Conservation (phyloP, 495 filamentous ascomycete genomes). For the Monascus purpureus region DNA sequence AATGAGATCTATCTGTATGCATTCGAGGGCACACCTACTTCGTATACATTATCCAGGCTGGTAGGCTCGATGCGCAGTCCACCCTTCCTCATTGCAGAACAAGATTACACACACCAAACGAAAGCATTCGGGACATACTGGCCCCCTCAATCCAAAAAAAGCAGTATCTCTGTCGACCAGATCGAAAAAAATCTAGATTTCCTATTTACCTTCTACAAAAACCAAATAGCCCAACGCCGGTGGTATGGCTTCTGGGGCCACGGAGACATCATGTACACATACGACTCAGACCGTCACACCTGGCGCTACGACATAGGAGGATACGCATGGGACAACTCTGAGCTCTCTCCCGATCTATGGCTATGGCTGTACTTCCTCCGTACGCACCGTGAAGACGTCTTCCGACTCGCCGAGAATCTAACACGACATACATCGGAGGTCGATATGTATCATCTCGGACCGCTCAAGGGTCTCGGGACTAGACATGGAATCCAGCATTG, state of each 20-base stretch:
- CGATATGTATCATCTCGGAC: constrained; percentile 34
- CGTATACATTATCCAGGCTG: constrained; percentile 15
- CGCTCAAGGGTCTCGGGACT: constrained; percentile 33
- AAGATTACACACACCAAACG: constrained; percentile 24
- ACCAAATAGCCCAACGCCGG: constrained; percentile 26
- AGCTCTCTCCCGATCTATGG: constrained; percentile 37
- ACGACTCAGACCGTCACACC: constrained; percentile 32
- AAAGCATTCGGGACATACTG: constrained; percentile 29
- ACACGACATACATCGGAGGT: constrained; percentile 36
- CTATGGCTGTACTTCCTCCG: constrained; percentile 38
- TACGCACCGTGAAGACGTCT: constrained; percentile 30
- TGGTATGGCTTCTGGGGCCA: constrained; percentile 42
- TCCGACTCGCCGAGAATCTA: constrained; percentile 32
- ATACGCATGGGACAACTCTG: constrained; percentile 41
- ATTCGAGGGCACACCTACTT: constrained; percentile 25
- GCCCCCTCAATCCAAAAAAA: constrained; percentile 11
- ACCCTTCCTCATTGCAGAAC: constrained; percentile 21
- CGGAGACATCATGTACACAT: constrained; percentile 38
- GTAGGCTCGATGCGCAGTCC: constrained; percentile 19
- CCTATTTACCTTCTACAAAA: constrained; percentile 29
- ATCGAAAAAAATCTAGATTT: constrained; percentile 29
- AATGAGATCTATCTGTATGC: constrained; percentile 30
- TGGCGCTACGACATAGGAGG: constrained; percentile 41
- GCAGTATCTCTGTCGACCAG: constrained; percentile 5
- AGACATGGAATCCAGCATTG: constrained; percentile 40